These are phyloP conservation scores for Linderniella brevidens DNA, from an alignment of 257 asterid genomes.

Conservation along the genomic window DNA sequence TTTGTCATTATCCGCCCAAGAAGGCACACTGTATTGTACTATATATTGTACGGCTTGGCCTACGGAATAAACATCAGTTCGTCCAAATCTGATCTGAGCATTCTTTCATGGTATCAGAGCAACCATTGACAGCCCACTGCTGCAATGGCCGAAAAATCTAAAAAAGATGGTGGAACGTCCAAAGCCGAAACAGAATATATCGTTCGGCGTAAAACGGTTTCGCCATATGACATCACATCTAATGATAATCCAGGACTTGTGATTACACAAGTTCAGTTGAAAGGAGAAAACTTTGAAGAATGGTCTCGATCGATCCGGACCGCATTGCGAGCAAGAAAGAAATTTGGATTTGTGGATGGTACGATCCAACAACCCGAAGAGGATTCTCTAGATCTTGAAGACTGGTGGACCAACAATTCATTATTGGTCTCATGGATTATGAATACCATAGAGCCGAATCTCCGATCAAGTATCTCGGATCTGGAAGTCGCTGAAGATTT, in stretches of 20 bases:
- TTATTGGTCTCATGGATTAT: background rate
- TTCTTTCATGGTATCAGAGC: no score
- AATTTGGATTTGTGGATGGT: background rate
- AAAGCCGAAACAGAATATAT: no score
- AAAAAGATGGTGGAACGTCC: no score
- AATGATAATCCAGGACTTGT: background rate
- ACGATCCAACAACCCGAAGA: no score
- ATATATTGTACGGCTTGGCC: no score
- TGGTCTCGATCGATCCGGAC: background rate
- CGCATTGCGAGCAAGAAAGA: background rate
- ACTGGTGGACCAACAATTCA: conserved; percentile 2
- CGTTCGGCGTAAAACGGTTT: background rate
- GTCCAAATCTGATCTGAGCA: no score
- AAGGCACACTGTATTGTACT: no score
- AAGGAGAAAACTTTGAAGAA: background rate
- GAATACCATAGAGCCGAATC: background rate
- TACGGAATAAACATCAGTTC: no score
- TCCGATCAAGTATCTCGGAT: background rate
- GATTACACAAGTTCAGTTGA: background rate
- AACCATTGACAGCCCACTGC: no score
- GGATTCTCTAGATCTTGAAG: background rate
- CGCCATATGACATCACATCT: background rate
- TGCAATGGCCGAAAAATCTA: no score
- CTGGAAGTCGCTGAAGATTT: background rate
- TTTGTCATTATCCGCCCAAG: no score